Evolutionary conservation across 306 rosid genomes (phyloP).

Genomic region (Medicago arabica): DNA sequence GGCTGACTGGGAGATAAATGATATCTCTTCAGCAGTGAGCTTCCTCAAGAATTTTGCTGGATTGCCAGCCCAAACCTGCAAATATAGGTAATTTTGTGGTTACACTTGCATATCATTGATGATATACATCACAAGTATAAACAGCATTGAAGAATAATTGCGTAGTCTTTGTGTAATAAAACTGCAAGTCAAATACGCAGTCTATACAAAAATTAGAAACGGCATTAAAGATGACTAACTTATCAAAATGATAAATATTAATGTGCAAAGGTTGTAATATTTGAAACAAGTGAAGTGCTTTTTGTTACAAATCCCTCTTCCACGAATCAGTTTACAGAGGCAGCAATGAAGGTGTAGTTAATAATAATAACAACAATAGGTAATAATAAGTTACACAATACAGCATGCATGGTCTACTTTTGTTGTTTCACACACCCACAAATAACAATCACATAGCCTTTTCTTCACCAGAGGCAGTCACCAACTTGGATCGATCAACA

Average conservation of each 20-base stretch:
- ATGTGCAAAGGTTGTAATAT: not conserved
- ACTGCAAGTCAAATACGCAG: not conserved
- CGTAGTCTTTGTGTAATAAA: not conserved
- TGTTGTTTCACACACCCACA: not conserved
- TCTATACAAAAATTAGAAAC: not conserved
- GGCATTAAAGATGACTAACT: not conserved
- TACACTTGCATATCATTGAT: not conserved
- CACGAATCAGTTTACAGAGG: not conserved
- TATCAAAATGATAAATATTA: constrained; percentile 16
- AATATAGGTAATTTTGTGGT: constrained; percentile 24
- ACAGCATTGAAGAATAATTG: constrained; percentile 8
- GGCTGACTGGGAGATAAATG: constrained; percentile 84
- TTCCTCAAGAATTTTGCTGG: constrained; percentile 95
- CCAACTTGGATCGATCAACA: not conserved
- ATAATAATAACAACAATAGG: not conserved
- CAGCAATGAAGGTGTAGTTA: not conserved
- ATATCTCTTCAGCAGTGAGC: constrained; percentile 83
- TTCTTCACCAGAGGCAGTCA: not conserved
- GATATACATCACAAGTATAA: not conserved
- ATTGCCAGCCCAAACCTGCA: constrained; percentile 97
- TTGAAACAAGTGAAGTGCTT: constrained; percentile 1
- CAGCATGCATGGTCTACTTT: not conserved
- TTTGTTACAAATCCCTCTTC: not conserved
- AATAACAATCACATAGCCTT: not conserved
- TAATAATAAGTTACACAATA: not conserved